Evolutionary conservation across 1,284 basidiomycete species (phyloP).

Genomic region (Chondrostereum purpureum): DNA sequence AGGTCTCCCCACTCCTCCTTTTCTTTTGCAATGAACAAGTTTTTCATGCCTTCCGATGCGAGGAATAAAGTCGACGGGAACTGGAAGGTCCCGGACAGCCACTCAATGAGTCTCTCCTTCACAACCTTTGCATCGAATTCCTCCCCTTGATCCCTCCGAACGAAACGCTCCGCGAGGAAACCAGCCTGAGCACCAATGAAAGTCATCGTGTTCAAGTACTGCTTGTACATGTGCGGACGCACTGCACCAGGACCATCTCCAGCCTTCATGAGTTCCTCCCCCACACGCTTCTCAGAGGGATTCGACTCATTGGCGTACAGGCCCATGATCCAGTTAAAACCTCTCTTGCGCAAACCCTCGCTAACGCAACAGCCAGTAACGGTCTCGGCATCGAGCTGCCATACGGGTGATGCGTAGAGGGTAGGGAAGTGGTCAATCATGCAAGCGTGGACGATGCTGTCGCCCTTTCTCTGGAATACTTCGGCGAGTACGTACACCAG

Average conservation of each 20-base stretch:
- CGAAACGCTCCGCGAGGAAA: not conserved
- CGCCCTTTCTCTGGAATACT: slow-evolving; percentile 12
- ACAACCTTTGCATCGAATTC: not conserved
- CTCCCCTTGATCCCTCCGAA: not conserved
- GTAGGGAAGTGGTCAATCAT: slow-evolving; percentile 16
- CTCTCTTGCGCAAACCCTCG: not conserved
- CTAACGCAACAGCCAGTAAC: not conserved
- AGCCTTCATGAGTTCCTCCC: slow-evolving; percentile 2
- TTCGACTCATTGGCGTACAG: slow-evolving; percentile 1
- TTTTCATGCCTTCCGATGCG: not conserved
- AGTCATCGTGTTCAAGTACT: not conserved
- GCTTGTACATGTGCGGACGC: slow-evolving; percentile 1
- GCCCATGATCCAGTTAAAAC: not conserved
- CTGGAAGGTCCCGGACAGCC: not conserved
- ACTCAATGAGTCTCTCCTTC: not conserved
- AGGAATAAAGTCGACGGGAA: slow-evolving; percentile 1
- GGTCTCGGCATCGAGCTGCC: not conserved
- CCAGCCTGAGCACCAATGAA: slow-evolving; percentile 1
- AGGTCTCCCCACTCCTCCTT: slow-evolving; percentile 2
- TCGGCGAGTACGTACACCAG: slow-evolving; percentile 10
- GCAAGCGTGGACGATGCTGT: slow-evolving; percentile 12
- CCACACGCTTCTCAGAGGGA: slow-evolving; percentile 1
- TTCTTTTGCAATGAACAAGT: not conserved
- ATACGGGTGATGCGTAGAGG: slow-evolving; percentile 11
- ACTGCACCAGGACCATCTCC: not conserved